Conservation (phyloP, 768 basidiomycete species). For the Macrocybe gigantea region DNA sequence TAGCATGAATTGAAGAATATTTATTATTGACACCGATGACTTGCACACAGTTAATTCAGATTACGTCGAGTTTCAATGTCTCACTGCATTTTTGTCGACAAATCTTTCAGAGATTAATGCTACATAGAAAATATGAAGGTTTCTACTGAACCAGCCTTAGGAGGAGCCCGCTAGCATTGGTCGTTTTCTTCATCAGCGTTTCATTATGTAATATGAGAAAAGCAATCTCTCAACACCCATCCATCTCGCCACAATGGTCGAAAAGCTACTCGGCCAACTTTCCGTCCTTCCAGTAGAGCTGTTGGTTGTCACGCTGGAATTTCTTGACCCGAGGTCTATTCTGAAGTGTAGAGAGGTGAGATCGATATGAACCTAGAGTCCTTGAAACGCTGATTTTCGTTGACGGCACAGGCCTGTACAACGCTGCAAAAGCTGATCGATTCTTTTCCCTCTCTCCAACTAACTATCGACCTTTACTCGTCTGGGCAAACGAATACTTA, state of each 20-base stretch:
- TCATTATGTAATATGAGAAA: too few relatives aligned
- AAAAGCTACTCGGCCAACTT: not conserved
- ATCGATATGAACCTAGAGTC: not conserved
- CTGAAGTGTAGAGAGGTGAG: slow-evolving; percentile 21
- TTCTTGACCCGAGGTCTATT: slow-evolving; percentile 13
- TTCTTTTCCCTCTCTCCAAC: slow-evolving; percentile 28
- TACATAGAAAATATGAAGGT: too few relatives aligned
- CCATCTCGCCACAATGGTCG: not conserved
- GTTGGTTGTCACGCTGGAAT: slow-evolving; percentile 6
- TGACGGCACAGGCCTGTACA: slow-evolving; percentile 22
- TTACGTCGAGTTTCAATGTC: too few relatives aligned
- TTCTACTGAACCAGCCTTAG: too few relatives aligned
- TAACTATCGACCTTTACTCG: slow-evolving; percentile 38
- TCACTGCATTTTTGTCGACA: too few relatives aligned
- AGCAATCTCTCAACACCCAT: not conserved
- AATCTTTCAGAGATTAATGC: too few relatives aligned
- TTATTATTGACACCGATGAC: too few relatives aligned
- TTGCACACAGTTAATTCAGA: too few relatives aligned
- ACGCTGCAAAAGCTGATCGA: slow-evolving; percentile 20
- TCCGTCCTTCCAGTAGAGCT: slow-evolving; percentile 13
- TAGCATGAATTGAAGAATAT: too few relatives aligned
- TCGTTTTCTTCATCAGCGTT: too few relatives aligned
- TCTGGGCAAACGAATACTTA: slow-evolving; percentile 35
- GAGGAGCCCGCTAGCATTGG: too few relatives aligned
- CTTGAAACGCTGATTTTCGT: too few relatives aligned